Conservation (phyloP, 306 rosid genomes). For the Elaeagnus macrophylla region DNA sequence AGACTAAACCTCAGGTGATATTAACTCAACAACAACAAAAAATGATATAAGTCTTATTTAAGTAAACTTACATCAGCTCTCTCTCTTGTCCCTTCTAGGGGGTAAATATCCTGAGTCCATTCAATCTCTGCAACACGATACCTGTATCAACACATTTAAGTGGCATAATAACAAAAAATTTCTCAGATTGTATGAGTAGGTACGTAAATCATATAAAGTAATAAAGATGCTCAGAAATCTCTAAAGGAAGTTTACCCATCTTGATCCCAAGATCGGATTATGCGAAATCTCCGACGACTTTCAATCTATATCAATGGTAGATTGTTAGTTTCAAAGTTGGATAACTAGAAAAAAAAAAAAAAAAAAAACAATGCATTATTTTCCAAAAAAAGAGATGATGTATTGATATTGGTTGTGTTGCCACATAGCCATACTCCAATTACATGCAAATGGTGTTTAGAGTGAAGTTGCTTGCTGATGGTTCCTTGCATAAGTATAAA, state of each 20-base stretch:
- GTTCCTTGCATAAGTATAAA: background rate
- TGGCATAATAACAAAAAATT: slow-evolving; percentile 11
- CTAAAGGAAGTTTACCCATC: slow-evolving; percentile 60
- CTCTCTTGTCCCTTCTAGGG: slow-evolving; percentile 64
- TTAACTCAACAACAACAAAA: no score
- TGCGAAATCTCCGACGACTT: slow-evolving; percentile 75
- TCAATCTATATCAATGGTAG: slow-evolving; percentile 53
- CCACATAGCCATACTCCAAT: background rate
- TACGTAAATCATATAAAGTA: slow-evolving; percentile 12
- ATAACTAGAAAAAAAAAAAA: no score
- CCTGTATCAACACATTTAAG: slow-evolving; percentile 36
- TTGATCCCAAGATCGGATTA: slow-evolving; percentile 73
- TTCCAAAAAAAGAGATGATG: no score
- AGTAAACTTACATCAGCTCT: slow-evolving; percentile 50
- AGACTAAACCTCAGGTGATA: no score
- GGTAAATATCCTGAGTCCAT: slow-evolving; percentile 65
- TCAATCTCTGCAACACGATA: slow-evolving; percentile 93
- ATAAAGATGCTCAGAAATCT: background rate
- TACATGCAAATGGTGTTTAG: background rate
- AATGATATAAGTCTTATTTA: slow-evolving; percentile 18
- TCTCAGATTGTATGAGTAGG: slow-evolving; percentile 8
- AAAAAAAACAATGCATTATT: background rate
- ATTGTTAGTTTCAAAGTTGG: background rate
- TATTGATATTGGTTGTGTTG: background rate
- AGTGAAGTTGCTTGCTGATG: background rate